Percentiles rank a stretch among this genome's conserved stretches.
Conservation (phyloP, 2,329 filamentous ascomycete genomes). For the Rasamsonia emersonii region DNA sequence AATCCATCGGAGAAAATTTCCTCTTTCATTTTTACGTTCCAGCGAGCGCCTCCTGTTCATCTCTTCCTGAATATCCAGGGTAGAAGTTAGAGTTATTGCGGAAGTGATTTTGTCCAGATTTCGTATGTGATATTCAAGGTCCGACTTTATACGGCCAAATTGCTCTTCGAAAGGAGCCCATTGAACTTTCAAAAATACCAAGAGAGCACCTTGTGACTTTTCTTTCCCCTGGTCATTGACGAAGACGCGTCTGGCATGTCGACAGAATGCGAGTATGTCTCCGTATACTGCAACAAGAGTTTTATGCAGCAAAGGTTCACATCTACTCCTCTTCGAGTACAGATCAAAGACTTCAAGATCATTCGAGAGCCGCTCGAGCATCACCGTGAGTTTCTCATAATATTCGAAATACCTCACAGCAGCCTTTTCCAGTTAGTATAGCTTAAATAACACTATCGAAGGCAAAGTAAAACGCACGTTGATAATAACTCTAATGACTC, state of each 20-base stretch:
- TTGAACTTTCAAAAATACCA: conserved; percentile 5
- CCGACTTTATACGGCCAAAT: conserved; percentile 6
- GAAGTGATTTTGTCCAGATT: conserved; percentile 2
- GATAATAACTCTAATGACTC: conserved; percentile 6
- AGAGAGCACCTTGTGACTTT: background rate
- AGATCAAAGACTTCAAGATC: conserved; percentile 4
- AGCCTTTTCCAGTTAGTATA: conserved; percentile 1
- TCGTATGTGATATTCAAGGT: conserved; percentile 4
- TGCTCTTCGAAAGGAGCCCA: conserved; percentile 9
- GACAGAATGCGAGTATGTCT: conserved; percentile 7
- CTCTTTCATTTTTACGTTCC: conserved; percentile 4
- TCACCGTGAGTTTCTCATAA: conserved; percentile 8
- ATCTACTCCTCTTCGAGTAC: conserved; percentile 1
- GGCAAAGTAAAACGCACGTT: no score
- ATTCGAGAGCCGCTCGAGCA: conserved; percentile 7
- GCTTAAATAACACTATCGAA: no score
- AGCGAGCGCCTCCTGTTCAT: conserved; percentile 2
- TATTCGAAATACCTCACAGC: conserved; percentile 8
- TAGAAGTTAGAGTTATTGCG: conserved; percentile 5
- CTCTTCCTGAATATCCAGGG: conserved; percentile 1
- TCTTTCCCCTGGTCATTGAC: background rate
- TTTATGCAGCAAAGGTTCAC: conserved; percentile 5
- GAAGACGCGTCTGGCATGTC: conserved; percentile 6
- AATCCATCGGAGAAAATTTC: conserved; percentile 6
- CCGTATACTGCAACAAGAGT: conserved; percentile 6